These are phyloP conservation scores for Ophiostoma ulmi DNA, from an alignment of 2,329 filamentous ascomycete species.

Conservation along the genomic window DNA sequence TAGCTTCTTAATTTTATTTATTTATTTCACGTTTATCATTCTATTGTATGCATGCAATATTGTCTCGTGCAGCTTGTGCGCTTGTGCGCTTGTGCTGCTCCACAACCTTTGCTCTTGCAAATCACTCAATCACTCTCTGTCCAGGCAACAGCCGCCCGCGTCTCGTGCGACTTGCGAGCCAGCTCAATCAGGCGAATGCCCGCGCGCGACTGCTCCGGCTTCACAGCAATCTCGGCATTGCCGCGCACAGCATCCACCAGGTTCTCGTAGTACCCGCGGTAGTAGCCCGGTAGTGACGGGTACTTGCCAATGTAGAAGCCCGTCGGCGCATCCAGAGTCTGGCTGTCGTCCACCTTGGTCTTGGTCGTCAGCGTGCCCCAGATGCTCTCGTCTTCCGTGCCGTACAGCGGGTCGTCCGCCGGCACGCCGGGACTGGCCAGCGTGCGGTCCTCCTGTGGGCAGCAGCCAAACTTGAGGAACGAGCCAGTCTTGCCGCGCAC, in stretches of 20 bases:
- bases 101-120: no score
- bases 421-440: slow-evolving; percentile 24
- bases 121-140: neutral
- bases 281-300: slow-evolving; percentile 39
- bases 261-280: slow-evolving; percentile 40
- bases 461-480: slow-evolving; percentile 37
- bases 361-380: slow-evolving; percentile 37
- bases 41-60: neutral
- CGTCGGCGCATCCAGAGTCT: slow-evolving; percentile 32
- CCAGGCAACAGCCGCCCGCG: slow-evolving; percentile 24
- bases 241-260: slow-evolving; percentile 39
- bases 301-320: slow-evolving; percentile 37
- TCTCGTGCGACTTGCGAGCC: slow-evolving; percentile 35
- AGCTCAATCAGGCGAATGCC: slow-evolving; percentile 40
- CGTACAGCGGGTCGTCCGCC: slow-evolving; percentile 31
- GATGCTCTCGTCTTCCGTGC: slow-evolving; percentile 35
- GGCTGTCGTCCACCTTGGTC: slow-evolving; percentile 29
- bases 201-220: slow-evolving; percentile 37
- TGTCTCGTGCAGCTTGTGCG: no score
- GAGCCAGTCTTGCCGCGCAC: slow-evolving; percentile 55
- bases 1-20: neutral
- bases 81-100: no score
- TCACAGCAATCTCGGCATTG: slow-evolving; percentile 36
- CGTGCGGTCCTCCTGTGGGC: slow-evolving; percentile 36
- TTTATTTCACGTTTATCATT: neutral